Percentiles rank a stretch among this genome's conserved stretches.
phyloP scores from a whole-genome alignment of 352 stramenopile species.

The Globisporangium okanoganense region DNA sequence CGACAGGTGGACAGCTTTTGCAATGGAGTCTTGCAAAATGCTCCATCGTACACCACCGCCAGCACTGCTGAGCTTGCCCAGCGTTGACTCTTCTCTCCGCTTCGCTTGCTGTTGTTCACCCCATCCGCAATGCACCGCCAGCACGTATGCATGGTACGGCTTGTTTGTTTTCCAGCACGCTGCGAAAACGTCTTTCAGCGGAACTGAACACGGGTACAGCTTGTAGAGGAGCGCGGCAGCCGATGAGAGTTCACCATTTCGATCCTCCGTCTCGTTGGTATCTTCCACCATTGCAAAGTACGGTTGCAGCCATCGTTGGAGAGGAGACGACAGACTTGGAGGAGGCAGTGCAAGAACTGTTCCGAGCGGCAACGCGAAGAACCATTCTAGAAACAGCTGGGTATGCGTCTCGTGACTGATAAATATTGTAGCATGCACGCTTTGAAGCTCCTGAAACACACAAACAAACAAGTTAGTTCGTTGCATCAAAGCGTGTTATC shows the following conservation, averaged over 20 bases:
- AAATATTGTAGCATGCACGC: slow-evolving; percentile 57
- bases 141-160: slow-evolving; percentile 69
- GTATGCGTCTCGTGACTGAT: slow-evolving; percentile 45
- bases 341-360: slow-evolving; percentile 52
- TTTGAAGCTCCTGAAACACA: slow-evolving; percentile 49
- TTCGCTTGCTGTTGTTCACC: slow-evolving; percentile 64
- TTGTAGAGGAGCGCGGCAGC: slow-evolving; percentile 27
- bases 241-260: slow-evolving; percentile 25
- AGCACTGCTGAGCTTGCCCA: slow-evolving; percentile 59
- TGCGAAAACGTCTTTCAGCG: slow-evolving; percentile 46
- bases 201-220: slow-evolving; percentile 31
- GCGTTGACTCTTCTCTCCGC: slow-evolving; percentile 62
- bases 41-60: slow-evolving; percentile 61
- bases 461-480: neutral
- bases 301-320: slow-evolving; percentile 74
- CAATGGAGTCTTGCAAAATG: slow-evolving; percentile 69
- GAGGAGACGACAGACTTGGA: slow-evolving; percentile 61
- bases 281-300: slow-evolving; percentile 42
- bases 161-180: slow-evolving; percentile 57
- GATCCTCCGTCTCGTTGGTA: slow-evolving; percentile 26
- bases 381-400: slow-evolving; percentile 78
- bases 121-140: slow-evolving; percentile 64
- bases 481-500: neutral
- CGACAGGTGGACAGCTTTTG: slow-evolving; percentile 70
- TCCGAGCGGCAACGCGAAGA: slow-evolving; percentile 65